Conservation (phyloP, 176 grass and related monocot genomes). For the Areca catechu region DNA sequence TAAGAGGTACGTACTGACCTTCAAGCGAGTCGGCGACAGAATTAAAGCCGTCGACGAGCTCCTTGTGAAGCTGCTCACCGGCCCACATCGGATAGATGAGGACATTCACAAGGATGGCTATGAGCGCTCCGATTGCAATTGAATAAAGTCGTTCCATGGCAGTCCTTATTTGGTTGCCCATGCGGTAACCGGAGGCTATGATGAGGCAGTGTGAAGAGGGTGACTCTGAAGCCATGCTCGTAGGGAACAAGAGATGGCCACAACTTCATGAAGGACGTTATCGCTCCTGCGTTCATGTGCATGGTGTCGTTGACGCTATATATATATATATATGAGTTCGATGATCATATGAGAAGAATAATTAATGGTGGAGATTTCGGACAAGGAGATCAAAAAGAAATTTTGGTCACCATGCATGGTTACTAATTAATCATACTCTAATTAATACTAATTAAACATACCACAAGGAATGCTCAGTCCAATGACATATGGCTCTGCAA, state of each 20-base stretch:
- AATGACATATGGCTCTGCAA: conserved; percentile 29
- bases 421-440: neutral
- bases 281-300: conserved; percentile 20
- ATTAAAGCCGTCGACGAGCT: conserved; percentile 38
- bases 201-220: conserved; percentile 59
- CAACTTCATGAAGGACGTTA: conserved; percentile 53
- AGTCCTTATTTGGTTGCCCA: conserved; percentile 12
- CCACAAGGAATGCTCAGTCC: conserved; percentile 53
- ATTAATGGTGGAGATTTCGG: too few species aligned
- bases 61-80: conserved; percentile 53
- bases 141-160: conserved; percentile 39
- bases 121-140: conserved; percentile 30
- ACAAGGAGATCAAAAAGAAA: too few species aligned
- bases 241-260: conserved; percentile 33
- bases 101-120: conserved; percentile 36
- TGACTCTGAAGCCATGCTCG: conserved; percentile 45
- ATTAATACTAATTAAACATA: conserved; percentile 6
- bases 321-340: too few species aligned
- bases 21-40: conserved; percentile 35
- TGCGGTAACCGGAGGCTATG: conserved; percentile 35
- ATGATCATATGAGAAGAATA: too few species aligned
- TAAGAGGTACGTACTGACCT: conserved; percentile 30
- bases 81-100: conserved; percentile 48
- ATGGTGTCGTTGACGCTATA: too few species aligned
- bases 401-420: too few species aligned